Conservation (phyloP, 2,329 filamentous ascomycete species). For the Colletotrichum acutatum region DNA sequence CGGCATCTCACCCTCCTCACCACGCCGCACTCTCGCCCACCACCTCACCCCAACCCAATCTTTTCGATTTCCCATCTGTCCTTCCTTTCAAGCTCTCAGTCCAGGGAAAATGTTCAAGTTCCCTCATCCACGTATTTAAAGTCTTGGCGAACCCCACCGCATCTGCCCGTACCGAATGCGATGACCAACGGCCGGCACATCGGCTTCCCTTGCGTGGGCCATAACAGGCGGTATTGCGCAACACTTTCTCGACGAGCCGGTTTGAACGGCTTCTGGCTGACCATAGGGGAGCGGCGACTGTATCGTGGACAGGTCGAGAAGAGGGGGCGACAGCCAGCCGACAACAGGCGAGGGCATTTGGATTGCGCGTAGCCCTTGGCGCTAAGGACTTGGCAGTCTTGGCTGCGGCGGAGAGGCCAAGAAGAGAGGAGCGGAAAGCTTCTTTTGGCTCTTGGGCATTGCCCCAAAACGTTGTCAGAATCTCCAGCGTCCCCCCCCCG, state of each 20-base stretch:
- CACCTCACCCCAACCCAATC: neutral
- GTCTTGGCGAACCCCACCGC: constrained; percentile 23
- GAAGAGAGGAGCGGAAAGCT: constrained; percentile 36
- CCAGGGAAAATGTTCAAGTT: neutral
- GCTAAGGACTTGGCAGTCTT: constrained; percentile 33
- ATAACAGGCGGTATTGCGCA: constrained; percentile 32
- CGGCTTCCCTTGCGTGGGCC: constrained; percentile 32
- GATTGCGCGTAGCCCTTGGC: constrained; percentile 35
- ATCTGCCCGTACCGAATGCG: neutral
- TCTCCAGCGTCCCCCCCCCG: neutral
- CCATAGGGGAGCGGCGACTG: constrained; percentile 21
- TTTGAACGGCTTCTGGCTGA: constrained; percentile 26
- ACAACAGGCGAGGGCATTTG: constrained; percentile 21
- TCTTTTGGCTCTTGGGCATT: constrained; percentile 31
- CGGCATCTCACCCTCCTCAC: neutral
- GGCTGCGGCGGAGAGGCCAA: constrained; percentile 36
- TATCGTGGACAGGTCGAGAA: constrained; percentile 13
- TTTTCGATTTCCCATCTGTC: neutral
- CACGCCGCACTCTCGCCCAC: neutral
- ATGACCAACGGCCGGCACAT: constrained; percentile 11
- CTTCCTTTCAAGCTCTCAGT: neutral
- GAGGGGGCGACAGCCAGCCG: neutral
- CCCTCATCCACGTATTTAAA: neutral
- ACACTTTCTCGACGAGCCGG: constrained; percentile 31
- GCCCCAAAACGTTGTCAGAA: constrained; percentile 10